These are phyloP conservation scores for Buxus sempervirens DNA, from an alignment of 164 flowering plant genomes.

Conservation along the genomic window DNA sequence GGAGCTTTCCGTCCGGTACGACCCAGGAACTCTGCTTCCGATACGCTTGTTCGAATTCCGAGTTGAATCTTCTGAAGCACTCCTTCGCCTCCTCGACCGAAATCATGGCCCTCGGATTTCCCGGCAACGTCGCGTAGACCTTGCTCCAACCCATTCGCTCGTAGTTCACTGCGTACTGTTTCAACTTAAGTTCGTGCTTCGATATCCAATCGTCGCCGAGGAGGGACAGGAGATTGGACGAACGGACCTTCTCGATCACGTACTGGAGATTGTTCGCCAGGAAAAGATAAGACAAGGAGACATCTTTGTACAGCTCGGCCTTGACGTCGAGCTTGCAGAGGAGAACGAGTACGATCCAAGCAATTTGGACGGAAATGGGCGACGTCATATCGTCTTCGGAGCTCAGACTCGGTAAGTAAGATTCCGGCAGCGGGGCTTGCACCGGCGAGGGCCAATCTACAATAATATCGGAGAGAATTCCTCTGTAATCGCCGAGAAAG, in stretches of 20 bases:
- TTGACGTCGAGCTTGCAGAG: conserved; percentile 65
- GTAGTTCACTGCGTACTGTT: conserved; percentile 43
- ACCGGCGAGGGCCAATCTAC: conserved; percentile 38
- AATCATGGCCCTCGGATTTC: conserved; percentile 19
- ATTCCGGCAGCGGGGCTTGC: conserved; percentile 28
- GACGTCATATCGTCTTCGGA: conserved; percentile 25
- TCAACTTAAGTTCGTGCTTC: conserved; percentile 41
- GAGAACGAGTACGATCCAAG: conserved; percentile 59
- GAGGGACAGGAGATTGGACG: conserved; percentile 41
- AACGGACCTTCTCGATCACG: conserved; percentile 37
- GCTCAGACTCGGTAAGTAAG: conserved; percentile 22
- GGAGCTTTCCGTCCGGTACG: conserved; percentile 41
- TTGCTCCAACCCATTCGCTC: conserved; percentile 52
- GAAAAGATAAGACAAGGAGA: conserved; percentile 53
- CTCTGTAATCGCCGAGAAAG: conserved; percentile 48
- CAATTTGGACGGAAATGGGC: conserved; percentile 27
- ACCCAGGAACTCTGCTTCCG: conserved; percentile 39
- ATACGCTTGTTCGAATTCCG: conserved; percentile 40
- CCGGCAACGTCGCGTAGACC: conserved; percentile 40
- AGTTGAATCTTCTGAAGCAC: conserved; percentile 36
- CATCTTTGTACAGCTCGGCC: conserved; percentile 51
- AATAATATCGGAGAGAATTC: conserved; percentile 39
- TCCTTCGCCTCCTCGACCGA: conserved; percentile 32
- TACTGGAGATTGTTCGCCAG: conserved; percentile 61
- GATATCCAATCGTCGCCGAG: conserved; percentile 60